A percentile compares a stretch with the other conserved stretches of the same genome.
Conservation (phyloP, 2,329 filamentous ascomycete species). For the Colletotrichum somersetense region DNA sequence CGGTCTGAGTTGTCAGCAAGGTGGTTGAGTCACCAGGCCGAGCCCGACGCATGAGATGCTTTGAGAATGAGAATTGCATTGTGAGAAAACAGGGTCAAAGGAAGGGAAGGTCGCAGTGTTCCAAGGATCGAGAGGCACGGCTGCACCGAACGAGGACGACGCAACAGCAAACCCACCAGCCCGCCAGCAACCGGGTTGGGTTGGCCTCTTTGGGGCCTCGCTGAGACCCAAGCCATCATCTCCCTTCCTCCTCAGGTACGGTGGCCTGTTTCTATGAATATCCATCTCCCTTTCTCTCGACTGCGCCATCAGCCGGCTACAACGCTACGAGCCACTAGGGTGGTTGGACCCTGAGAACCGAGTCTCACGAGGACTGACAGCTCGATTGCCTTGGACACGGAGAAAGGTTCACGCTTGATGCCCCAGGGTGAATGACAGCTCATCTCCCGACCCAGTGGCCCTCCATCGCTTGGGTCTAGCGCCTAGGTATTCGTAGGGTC, state of each 20-base stretch:
- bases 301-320: slow-evolving; percentile 25
- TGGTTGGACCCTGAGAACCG: slow-evolving; percentile 33
- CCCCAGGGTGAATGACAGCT: slow-evolving; percentile 23
- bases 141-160: no score
- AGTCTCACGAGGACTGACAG: slow-evolving; percentile 30
- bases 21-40: slow-evolving; percentile 12
- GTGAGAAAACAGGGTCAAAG: neutral
- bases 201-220: slow-evolving; percentile 5
- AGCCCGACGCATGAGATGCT: neutral
- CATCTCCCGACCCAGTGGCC: slow-evolving; percentile 16
- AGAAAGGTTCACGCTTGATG: slow-evolving; percentile 21
- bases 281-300: slow-evolving; percentile 25
- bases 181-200: slow-evolving; percentile 15
- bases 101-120: neutral
- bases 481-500: slow-evolving; percentile 1
- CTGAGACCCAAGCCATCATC: slow-evolving; percentile 9
- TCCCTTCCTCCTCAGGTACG: slow-evolving; percentile 10
- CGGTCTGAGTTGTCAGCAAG: slow-evolving; percentile 11
- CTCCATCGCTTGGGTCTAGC: slow-evolving; percentile 13
- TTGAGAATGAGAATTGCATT: neutral
- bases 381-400: slow-evolving; percentile 6
- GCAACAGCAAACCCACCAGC: slow-evolving; percentile 5
- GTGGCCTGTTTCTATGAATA: slow-evolving; percentile 39
- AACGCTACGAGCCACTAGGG: slow-evolving; percentile 25
- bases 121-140: neutral